Conservation (phyloP, 2,329 filamentous ascomycete genomes). For the Lecanicillium sp. region DNA sequence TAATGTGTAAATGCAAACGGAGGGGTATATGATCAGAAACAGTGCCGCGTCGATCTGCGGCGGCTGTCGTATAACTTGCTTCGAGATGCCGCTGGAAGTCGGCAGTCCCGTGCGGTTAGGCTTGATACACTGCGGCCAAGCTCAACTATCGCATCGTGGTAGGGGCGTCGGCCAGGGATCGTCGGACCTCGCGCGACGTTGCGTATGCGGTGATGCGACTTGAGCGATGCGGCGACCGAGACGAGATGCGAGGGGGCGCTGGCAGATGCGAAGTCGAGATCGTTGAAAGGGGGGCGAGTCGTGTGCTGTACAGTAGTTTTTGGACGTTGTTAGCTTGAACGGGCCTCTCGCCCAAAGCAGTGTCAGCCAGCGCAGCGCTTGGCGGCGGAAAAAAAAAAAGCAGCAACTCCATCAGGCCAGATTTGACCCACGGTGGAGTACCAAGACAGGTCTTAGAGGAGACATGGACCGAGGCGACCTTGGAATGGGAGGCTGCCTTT, state of each 20-base stretch:
- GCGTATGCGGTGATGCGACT: background rate
- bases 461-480: no score
- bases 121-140: background rate
- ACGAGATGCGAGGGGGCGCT: background rate
- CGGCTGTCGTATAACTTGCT: background rate
- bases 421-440: slow-evolving; percentile 7
- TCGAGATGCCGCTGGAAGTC: background rate
- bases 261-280: slow-evolving; percentile 4
- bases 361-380: background rate
- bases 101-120: slow-evolving; percentile 2
- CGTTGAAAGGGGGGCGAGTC: slow-evolving; percentile 10
- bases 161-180: background rate
- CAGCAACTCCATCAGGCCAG: slow-evolving; percentile 9
- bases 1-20: background rate
- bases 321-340: slow-evolving; percentile 7
- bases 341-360: background rate
- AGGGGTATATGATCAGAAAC: background rate
- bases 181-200: no score
- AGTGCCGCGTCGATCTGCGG: background rate
- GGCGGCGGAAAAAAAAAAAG: background rate
- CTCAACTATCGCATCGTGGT: slow-evolving; percentile 11
- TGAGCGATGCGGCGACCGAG: background rate
- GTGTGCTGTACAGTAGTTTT: background rate
- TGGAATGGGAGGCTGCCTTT: no score
- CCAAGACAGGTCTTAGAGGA: background rate